Evolutionary conservation across 306 rosid genomes (phyloP), one percentile per base, ranked within the genome.

Genomic region (Vigna unguiculata): DNA sequence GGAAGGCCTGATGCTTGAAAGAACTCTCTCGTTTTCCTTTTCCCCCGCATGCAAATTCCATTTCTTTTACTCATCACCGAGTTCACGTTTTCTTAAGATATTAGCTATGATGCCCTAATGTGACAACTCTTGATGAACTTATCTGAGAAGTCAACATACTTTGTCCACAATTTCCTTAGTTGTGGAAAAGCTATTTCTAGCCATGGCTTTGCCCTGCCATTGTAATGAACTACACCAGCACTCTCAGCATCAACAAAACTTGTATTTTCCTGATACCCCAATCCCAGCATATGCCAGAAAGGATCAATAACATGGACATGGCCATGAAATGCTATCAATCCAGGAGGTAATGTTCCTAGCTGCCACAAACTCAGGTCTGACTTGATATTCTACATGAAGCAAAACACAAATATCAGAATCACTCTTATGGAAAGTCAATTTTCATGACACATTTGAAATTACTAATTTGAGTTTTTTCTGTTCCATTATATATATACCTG

Each of bases 201-300:
- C 99, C 99, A 96, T 20, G 99, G 99, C 79, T 96, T 96, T 47
- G 98, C 99, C 80, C 99, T 86, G 72, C 99, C 99, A 58, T 92
- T 96, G 83, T 87, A 96, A 85, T 96, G 99, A 86, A 96, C 66
- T 73, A 96, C 98, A 17, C 98, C 98, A 4, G 93, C 92, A 57
- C 70, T 87, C 86, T 91, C 87, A 66, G 87, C 93, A 71, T 92
- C 96, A 3, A 72, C 80, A 72, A 81, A 52, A 76, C 89, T 92
- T 55, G 97, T 96, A 70, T 92, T 89, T 75, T 96, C 97, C 67
- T 96, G 99, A 82, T 96, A 96, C 74, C 99, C 99, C 70, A 96
- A 83, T 28, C 99, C 99, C 74, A 96, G 78, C 98, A 92, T 92
- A 74, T 96, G 99, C 99, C 99, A 96, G 81, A 96, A 96, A 32